phyloP scores from a whole-genome alignment of 331 rosid genomes.

The Quercus phellos region DNA sequence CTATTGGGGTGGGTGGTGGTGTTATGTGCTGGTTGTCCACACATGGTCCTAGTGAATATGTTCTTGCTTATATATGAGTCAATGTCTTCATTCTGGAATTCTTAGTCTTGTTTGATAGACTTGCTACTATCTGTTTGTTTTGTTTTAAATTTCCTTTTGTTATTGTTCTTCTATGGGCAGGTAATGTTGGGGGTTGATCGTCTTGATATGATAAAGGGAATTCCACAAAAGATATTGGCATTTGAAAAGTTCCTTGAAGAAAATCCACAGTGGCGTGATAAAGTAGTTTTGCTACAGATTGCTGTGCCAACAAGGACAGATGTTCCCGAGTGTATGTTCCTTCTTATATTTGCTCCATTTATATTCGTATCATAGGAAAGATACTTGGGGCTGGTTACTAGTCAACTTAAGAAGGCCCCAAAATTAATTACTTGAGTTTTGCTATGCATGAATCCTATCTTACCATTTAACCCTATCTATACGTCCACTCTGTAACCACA shows the following conservation, averaged over 20 bases:
- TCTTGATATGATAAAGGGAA: slow-evolving; percentile 98
- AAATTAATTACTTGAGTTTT: background rate
- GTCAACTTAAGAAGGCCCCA: background rate
- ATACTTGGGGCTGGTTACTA: background rate
- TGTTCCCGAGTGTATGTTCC: slow-evolving; percentile 76
- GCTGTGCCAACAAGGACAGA: slow-evolving; percentile 96
- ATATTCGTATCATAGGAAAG: background rate
- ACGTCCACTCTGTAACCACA: too few relatives aligned
- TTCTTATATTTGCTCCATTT: slow-evolving; percentile 20
- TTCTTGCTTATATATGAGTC: background rate
- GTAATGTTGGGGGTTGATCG: slow-evolving; percentile 95
- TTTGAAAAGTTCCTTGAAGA: slow-evolving; percentile 94
- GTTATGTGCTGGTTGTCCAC: background rate
- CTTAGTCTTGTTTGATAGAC: background rate
- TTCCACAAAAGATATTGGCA: slow-evolving; percentile 90
- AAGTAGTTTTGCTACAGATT: slow-evolving; percentile 93
- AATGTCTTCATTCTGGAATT: background rate
- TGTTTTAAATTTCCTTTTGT: slow-evolving; percentile 21
- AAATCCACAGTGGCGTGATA: slow-evolving; percentile 80
- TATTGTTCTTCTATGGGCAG: slow-evolving; percentile 45
- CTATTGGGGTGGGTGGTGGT: background rate
- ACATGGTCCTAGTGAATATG: background rate
- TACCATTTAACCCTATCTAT: background rate
- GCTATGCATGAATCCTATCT: background rate
- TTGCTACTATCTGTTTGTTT: slow-evolving; percentile 12